Base-by-base conservation (phyloP, 192 early-diverging fungal genomes). In the Gonapodya sp. region DNA sequence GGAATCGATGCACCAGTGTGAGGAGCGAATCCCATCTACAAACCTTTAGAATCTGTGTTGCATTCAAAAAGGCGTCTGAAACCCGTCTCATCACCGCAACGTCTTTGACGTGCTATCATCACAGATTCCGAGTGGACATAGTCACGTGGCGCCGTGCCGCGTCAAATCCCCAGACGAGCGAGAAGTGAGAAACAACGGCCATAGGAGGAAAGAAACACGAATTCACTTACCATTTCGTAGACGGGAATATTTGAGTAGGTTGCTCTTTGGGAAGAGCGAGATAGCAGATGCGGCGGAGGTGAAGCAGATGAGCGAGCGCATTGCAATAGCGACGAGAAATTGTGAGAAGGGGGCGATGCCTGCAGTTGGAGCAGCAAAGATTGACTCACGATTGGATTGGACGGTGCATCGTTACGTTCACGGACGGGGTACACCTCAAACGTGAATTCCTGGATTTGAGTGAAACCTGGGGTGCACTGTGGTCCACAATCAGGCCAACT, bases 41-140 rank as follows among this genome's bases (percentile, higher is more conserved):
- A n/a, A n/a, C n/a, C 75, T 77, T 77, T 16, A 77, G 75, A 8
- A 77, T 18, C 75, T 77, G 75, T 32, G 75, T 77, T 8, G 75
- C 75, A 30, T 77, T 77, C 8, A 77, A 8, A 33, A 31, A 77
- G 75, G 18, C n/a, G 75, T 77, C 75, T 33, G 75, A 77, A 16
- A 31, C 33, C 30, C 75, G 2, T 92, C 34, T 91, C 90, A 80
- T 93, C 93, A 18, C 91, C 84, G 75, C 18, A 8, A 77, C 75
- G 31, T 34, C 75, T 8, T 77, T 77, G 75, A 77, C 75, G 75
- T 77, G 18, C 75, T 77, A 33, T 2, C n/a, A n/a, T n/a, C n/a
- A n/a, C n/a, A n/a, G n/a, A n/a, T n/a, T n/a, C n/a, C n/a, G n/a
- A n/a, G n/a, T n/a, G 16, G 64, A 30, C 64, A 16, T 16, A 18